phyloP scores from a whole-genome alignment of 1,284 basidiomycete genomes.

The Rhodotorula sp. region DNA sequence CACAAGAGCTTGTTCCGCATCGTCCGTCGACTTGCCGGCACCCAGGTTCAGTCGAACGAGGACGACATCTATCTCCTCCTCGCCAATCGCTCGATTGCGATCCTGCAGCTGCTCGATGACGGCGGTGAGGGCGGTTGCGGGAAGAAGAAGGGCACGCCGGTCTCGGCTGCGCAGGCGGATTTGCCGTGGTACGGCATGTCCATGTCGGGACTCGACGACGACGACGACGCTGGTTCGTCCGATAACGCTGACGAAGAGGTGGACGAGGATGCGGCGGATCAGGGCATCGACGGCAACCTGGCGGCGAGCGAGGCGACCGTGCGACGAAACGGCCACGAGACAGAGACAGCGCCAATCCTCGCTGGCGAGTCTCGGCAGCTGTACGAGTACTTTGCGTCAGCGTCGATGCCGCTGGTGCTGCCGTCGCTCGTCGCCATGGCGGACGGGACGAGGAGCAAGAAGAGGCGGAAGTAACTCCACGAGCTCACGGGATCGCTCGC shows the following conservation, averaged over 20 bases:
- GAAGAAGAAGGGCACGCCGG: neutral
- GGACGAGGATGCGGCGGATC: neutral
- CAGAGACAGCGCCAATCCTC: slow-evolving; percentile 10
- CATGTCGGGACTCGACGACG: slow-evolving; percentile 26
- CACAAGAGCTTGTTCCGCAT: slow-evolving; percentile 52
- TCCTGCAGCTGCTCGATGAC: slow-evolving; percentile 79
- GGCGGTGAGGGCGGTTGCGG: slow-evolving; percentile 61
- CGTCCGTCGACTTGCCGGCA: slow-evolving; percentile 49
- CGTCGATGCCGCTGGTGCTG: slow-evolving; percentile 3
- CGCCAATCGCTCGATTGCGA: slow-evolving; percentile 74
- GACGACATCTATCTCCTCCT: slow-evolving; percentile 61
- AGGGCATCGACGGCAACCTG: neutral
- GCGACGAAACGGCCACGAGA: neutral
- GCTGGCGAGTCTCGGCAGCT: slow-evolving; percentile 25
- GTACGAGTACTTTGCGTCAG: slow-evolving; percentile 15
- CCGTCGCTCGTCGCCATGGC: slow-evolving; percentile 6
- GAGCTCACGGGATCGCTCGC: too few species aligned
- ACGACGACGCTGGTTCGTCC: slow-evolving; percentile 13
- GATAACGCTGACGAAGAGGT: neutral
- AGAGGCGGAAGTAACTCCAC: neutral
- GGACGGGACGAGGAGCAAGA: slow-evolving; percentile 8
- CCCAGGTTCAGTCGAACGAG: slow-evolving; percentile 57
- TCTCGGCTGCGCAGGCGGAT: slow-evolving; percentile 48
- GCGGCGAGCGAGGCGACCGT: neutral
- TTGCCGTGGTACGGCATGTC: slow-evolving; percentile 33